Evolutionary conservation across 306 rosid species (phyloP), one percentile per base, ranked within the genome.

Genomic region (Fagus sylvatica): DNA sequence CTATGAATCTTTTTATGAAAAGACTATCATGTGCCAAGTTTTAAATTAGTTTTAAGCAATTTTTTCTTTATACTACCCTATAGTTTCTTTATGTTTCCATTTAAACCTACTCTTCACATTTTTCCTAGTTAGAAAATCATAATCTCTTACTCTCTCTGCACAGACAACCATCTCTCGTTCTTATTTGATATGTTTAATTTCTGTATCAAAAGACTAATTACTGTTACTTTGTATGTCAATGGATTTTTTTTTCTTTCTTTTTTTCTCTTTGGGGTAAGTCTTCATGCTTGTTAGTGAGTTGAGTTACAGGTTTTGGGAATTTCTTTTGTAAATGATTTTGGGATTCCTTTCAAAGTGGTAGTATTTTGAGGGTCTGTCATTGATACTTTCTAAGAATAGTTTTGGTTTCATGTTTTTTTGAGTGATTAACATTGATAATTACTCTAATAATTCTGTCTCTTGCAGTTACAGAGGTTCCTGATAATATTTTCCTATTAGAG

Each of bases 401-500:
- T 69, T 49, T 74, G 80, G 76, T 56, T 80, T 17, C 6, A 13
- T 70, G 28, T 56, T 32, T 72, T 22, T 70, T 74, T 67, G 54
- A 53, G 40, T 78, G 49, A 67, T 67, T 42, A 12, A 70, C 70
- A 16, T 65, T 30, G 43, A 32, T 59, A 28, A 78, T 71, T 72
- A 75, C 54, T 56, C 73, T 42, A 54, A 72, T 75, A 37, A 75
- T 43, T 39, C 75, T 82, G 49, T 71, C 49, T 77, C 72, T 68
- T 86, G 85, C 91, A 95, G 99, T 90, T 85, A 78, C 72, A 39
- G 91, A 91, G 74, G 86, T 87, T 81, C 85, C 97, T 3, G 94
- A 88, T 69, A 75, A 74, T 73, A 81, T 93, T 84, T 93, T 91
- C 84, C 90, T 91, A 68, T 71, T 95, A 75, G 93, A 95, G 83